Base-by-base conservation (phyloP, 2,329 filamentous ascomycete species). In the Cryoendolithus antarcticus region DNA sequence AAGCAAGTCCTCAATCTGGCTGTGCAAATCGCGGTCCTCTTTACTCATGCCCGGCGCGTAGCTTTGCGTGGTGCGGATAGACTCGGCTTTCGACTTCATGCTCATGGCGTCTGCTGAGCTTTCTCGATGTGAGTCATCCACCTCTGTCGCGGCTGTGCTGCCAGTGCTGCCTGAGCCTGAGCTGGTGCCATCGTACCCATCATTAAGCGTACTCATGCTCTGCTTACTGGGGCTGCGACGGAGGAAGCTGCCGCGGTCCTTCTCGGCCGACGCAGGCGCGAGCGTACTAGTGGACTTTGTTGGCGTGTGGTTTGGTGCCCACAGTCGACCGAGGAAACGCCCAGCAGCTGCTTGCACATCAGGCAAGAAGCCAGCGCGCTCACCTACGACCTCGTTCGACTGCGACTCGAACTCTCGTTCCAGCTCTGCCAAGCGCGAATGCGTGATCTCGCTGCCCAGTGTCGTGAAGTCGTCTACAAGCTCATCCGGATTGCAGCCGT, bases 391-490 rank as follows among this genome's bases (percentile, higher is more conserved):
- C 54, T 69, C 71, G 47, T 80, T 73, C 57, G 83, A 76, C 44
- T 78, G 75, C 54, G 86, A 83, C 55, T 78, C 79, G 64, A 93
- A 95, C 53, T 75, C 80, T 51, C 77, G 73, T 62, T 95, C 88
- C 28, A 96, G 69, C 35, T 78, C 74, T 48, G 82, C 75, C 45
- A 98, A 72, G 54, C 76, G 83, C 56, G 95, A 86, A 48, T 82
- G 74, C 9, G 86, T 93, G 38, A 96, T 88, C 29, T 88, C 74
- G 47, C 78, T 77, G 11, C 86, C 91, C 44, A 96, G 71, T 40
- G 82, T 79, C 34, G 88, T 85, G 63, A 98, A 95, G 60, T 98
- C 89, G 47, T 86, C 80, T 34, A 98, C 89, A 50, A 98, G 80
- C 50, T 93, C 86, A 59, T 98, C 88, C 3, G 66, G 64, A 54